Evolutionary conservation across 345 rosid genomes (phyloP), one percentile per base, ranked within the genome.

Genomic region (Pistacia atlantica): DNA sequence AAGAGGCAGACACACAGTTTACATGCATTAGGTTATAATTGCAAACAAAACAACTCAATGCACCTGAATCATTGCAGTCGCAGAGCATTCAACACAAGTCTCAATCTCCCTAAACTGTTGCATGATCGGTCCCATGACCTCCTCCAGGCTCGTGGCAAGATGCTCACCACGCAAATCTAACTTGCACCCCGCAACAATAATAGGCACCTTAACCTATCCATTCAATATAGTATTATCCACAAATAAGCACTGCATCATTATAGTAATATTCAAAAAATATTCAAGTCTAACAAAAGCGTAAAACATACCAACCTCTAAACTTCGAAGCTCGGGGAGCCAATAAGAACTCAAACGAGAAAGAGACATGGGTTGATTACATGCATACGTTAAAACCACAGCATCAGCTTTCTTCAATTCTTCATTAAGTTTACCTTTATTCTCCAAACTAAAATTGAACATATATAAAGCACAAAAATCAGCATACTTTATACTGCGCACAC

Each of bases 111-210:
- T 82, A 80, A 86, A 87, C 76, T 83, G 83, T 62, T 90, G 94
- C 97, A 91, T 93, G 78, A 91, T 83, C 3, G 96, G 96, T 63
- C 92, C 88, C 94, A 93, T 91, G 57, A 89, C 78, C 69, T 89
- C 88, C 84, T 93, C 97, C 66, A 91, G 74, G 75, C 83, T 86
- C 46, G 77, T 73, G 20, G 92, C 76, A 57, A 87, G 63, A 60
- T 82, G 85, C 55, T 90, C 94, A 61, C 89, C 89, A 11, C 94
- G 84, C 79, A 93, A 86, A 86, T 93, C 97, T 65, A 90, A 87
- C 83, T 93, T 93, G 83, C 97, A 93, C n/a, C 97, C 97, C 63
- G 86, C 97, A 78, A 90, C 90, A 81, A 93, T 87, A 13, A 93
- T 86, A 13, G 97, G 96, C 28, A 78, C 94, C 84, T 87, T 91